These are phyloP conservation scores for Eutreptiella sp. DNA, from an alignment of 208 protist genomes.

Conservation along the genomic window DNA sequence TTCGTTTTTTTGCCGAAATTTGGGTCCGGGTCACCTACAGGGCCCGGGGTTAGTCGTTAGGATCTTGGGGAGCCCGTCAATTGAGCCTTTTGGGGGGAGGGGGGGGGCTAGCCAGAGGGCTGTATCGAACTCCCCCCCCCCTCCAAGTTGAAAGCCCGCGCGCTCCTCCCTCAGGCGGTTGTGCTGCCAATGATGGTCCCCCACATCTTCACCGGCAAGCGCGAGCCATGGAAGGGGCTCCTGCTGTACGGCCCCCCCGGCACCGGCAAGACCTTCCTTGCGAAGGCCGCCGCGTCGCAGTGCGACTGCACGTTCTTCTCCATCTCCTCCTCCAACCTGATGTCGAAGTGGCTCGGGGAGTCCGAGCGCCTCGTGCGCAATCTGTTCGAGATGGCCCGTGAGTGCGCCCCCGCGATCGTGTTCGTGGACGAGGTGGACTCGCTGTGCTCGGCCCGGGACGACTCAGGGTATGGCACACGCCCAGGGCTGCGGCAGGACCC, in stretches of 20 bases:
- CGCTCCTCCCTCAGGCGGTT: too few relatives aligned
- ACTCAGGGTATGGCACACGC: too few relatives aligned
- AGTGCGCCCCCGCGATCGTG: conserved; percentile 79
- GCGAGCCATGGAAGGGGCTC: conserved; percentile 79
- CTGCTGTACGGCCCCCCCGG: conserved; percentile 82
- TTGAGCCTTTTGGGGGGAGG: too few relatives aligned
- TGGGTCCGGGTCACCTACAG: too few relatives aligned
- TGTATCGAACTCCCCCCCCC: too few relatives aligned
- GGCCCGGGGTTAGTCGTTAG: too few relatives aligned
- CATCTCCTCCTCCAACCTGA: conserved; percentile 79
- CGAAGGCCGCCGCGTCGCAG: conserved; percentile 80
- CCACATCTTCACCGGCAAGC: conserved; percentile 81
- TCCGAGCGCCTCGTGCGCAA: conserved; percentile 84
- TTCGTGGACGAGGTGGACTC: conserved; percentile 94
- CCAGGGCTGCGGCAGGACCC: too few relatives aligned
- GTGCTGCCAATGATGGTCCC: conserved; percentile 82
- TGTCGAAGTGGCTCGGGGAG: conserved; percentile 85
- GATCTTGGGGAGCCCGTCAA: too few relatives aligned
- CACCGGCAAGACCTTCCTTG: conserved; percentile 86
- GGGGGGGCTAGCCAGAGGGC: too few relatives aligned
- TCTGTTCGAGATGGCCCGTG: conserved; percentile 81
- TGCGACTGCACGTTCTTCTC: conserved; percentile 87
- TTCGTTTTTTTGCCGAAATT: too few relatives aligned
- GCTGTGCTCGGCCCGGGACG: conserved; percentile 73
- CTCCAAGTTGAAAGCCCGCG: too few relatives aligned